Evolutionary conservation across 2,329 filamentous ascomycete species (phyloP), one percentile per base, ranked within the genome.

Genomic region (Cadophora gregata): DNA sequence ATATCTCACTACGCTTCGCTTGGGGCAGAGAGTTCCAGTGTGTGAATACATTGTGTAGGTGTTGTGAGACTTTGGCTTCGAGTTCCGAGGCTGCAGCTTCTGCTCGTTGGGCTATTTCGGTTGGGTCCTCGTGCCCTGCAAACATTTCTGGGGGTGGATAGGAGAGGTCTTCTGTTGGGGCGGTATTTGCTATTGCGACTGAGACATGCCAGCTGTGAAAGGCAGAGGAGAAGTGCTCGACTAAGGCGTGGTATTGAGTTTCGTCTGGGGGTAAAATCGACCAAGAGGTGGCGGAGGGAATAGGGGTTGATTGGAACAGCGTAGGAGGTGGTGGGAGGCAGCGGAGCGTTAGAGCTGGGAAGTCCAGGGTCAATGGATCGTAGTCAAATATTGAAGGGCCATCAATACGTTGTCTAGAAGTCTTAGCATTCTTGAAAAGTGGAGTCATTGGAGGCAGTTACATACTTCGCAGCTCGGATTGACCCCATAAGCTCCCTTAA

Each of bases 341-440:
- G 70, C 91, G 92, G 12, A 97, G 86, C 42, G 90, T 93, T 48
- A 98, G 85, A 7, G 91, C 89, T 7, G 94, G 93, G 74, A 97
- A 97, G 67, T 93, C 93, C 77, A 97, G 88, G 5, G 91, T 85
- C 68, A 94, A 87, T 38, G 95, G 91, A 71, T 97, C 92, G 79
- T 97, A 96, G 71, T 95, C 91, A 73, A 90, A 90, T 2, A 88
- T 87, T 72, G 82, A 81, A 9, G 85, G 85, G 70, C 83, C 81
- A 67, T 88, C 83, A 59, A 88, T 80, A 56, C 86, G 82, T 73
- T 84, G 82, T 72, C 86, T 88, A 68, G 25, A 50, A 24, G 16
- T 36, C 61, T 73, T 60, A 73, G 67, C 59, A 62, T 47, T 47
- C 42, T 47, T 19, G n/a, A 53, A 64, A 25, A 29, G 31, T 45